Evolutionary conservation across 2,329 filamentous ascomycete species (phyloP).

Genomic region (Teratosphaeria gauchensis): DNA sequence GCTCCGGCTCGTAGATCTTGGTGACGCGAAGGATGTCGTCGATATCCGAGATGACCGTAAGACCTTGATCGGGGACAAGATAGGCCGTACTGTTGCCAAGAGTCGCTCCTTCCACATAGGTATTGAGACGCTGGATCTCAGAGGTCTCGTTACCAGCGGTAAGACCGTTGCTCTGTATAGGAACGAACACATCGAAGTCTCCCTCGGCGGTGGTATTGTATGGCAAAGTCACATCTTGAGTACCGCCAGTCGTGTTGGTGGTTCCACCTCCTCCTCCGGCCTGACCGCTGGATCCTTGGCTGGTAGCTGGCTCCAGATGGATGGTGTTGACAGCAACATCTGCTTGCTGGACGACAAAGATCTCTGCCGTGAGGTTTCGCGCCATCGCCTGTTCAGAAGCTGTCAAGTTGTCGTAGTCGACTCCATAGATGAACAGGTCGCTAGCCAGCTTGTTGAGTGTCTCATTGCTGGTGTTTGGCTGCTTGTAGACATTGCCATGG

Average conservation of each 20-base stretch:
- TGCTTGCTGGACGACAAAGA: slow-evolving; percentile 66
- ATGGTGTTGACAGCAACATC: slow-evolving; percentile 52
- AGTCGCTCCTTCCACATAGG: slow-evolving; percentile 53
- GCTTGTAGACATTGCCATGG: slow-evolving; percentile 74
- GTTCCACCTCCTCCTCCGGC: slow-evolving; percentile 40
- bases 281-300: slow-evolving; percentile 44
- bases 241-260: slow-evolving; percentile 47
- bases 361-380: slow-evolving; percentile 61
- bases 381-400: slow-evolving; percentile 54
- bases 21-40: slow-evolving; percentile 74
- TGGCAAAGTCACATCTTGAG: slow-evolving; percentile 54
- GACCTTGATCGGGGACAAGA: slow-evolving; percentile 58
- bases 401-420: slow-evolving; percentile 50
- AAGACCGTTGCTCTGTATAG: slow-evolving; percentile 51
- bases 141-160: slow-evolving; percentile 55
- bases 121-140: slow-evolving; percentile 57
- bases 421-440: slow-evolving; percentile 55
- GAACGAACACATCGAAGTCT: slow-evolving; percentile 64
- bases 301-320: slow-evolving; percentile 49
- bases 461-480: slow-evolving; percentile 55
- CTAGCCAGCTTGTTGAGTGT: slow-evolving; percentile 62
- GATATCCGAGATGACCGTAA: slow-evolving; percentile 68
- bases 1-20: slow-evolving; percentile 66
- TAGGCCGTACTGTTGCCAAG: slow-evolving; percentile 68
- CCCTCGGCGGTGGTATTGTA: slow-evolving; percentile 57